Evolutionary conservation across 352 stramenopile genomes (phyloP), one percentile per base, ranked within the genome.

Genomic region (Pythium aristosporum): DNA sequence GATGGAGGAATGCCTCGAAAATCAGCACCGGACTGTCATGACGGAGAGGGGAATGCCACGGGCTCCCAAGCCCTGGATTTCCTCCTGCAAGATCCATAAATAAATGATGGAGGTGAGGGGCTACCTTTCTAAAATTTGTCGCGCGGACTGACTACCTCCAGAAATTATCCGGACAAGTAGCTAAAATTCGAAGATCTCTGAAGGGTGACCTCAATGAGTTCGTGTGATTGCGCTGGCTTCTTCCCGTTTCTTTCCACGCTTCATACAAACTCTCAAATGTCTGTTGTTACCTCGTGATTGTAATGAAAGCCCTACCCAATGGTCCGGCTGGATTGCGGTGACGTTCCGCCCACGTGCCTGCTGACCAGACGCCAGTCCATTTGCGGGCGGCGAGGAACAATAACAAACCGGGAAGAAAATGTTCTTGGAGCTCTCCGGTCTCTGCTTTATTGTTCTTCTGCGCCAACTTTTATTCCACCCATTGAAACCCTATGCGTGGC

Each of bases 251-350:
- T 34, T 46, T 47, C 20, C 25, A 23, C 41, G 8, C 13, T 37
- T 21, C 23, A 50, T 67, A 67, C 32, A 63, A 43, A 46, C 21
- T 11, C 16, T n/a, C 34, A n/a, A n/a, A 63, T 46, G 9, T 42
- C n/a, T 23, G 46, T 61, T 20, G 61, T 51, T 32, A 18, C 15
- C 32, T 63, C 53, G 63, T 36, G 13, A n/a, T 16, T 44, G 21
- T 37, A 25, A 43, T 42, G 37, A 20, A 46, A 18, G 8, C 13
- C 42, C 30, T 37, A 10, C 15, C 5, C 21, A 39, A 41, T 10
- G 34, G 57, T 65, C 63, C 63, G 57, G 47, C 53, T 70, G 63
- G 53, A 65, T 70, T 70, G 42, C 63, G 7, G 41, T 69, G 63
- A 69, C 56, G 50, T 69, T 69, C 63, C 42, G 57, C 50, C 43